A percentile compares a stretch with the other conserved stretches of the same genome.
Evolutionary conservation across 495 filamentous ascomycete genomes (phyloP).

Genomic region (Neurospora sublineolata): DNA sequence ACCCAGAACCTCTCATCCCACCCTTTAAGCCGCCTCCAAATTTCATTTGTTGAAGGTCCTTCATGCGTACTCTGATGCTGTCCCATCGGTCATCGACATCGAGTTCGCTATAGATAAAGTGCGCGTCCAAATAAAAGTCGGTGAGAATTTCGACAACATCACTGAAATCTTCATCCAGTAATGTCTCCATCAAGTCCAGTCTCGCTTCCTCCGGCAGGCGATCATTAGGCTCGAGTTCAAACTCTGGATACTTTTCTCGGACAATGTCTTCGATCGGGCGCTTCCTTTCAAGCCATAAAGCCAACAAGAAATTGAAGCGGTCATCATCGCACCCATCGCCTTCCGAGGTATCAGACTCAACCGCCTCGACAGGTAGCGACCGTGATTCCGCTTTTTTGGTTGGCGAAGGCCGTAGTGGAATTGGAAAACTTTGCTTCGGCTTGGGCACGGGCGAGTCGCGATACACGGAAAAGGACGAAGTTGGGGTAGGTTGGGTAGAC

Average conservation of each 20-base stretch:
- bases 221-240: neutral
- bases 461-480: conserved; percentile 36
- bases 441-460: conserved; percentile 28
- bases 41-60: neutral
- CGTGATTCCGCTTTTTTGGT: neutral
- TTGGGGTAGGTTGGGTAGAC: conserved; percentile 11
- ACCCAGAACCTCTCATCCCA: neutral
- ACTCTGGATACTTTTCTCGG: neutral
- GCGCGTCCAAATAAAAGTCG: neutral
- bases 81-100: neutral
- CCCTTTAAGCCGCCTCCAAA: neutral
- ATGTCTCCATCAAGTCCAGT: neutral
- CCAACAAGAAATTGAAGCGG: neutral
- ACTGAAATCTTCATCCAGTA: neutral
- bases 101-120: neutral
- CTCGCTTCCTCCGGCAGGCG: neutral
- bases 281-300: neutral
- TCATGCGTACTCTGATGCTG: neutral
- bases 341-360: neutral
- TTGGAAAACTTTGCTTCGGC: conserved; percentile 4
- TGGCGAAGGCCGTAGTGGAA: neutral
- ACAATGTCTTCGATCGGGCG: neutral
- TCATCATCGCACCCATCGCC: neutral
- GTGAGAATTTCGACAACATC: neutral
- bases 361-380: neutral